Percentiles rank a stretch among this genome's conserved stretches.
Conservation (phyloP, 176 grass and related monocot species). For the Dendrocalamus sinicus region DNA sequence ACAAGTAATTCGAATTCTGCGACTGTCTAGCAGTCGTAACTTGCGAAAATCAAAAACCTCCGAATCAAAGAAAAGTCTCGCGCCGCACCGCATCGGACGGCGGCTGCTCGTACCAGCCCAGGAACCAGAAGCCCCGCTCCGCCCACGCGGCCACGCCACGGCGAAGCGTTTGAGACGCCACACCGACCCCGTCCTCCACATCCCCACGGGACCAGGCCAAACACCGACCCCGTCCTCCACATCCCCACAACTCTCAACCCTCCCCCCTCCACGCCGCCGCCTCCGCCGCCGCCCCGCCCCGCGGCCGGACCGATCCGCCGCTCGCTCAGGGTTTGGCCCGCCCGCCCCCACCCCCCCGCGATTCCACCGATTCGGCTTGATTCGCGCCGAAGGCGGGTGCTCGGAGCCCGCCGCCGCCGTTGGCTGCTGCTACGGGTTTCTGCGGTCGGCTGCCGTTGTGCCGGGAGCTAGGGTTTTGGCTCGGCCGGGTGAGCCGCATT, state of each 20-base stretch:
- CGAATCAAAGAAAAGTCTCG: too few relatives aligned
- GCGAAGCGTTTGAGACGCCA: constrained; percentile 45
- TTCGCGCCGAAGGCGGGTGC: constrained; percentile 33
- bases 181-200: neutral
- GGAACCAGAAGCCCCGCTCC: too few relatives aligned
- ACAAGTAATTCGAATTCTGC: too few relatives aligned
- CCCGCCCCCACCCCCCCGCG: too few relatives aligned
- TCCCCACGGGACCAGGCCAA: constrained; percentile 18
- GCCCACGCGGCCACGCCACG: constrained; percentile 4
- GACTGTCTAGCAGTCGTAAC: too few relatives aligned
- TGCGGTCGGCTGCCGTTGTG: constrained; percentile 4
- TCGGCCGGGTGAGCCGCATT: constrained; percentile 30
- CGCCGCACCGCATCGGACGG: too few relatives aligned
- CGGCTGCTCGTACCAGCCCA: too few relatives aligned
- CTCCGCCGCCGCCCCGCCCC: neutral
- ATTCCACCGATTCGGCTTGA: constrained; percentile 32
- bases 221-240: constrained; percentile 18
- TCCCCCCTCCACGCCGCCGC: constrained; percentile 21
- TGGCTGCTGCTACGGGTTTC: constrained; percentile 7
- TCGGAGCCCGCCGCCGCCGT: constrained; percentile 1
- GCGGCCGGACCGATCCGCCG: constrained; percentile 35
- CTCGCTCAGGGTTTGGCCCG: neutral
- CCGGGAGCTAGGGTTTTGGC: constrained; percentile 19
- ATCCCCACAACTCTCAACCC: neutral
- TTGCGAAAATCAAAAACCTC: too few relatives aligned